A percentile compares a stretch with the other conserved stretches of the same genome.
Evolutionary conservation across 2,329 filamentous ascomycete genomes (phyloP).

Genomic region (Phyllosticta capitalensis): DNA sequence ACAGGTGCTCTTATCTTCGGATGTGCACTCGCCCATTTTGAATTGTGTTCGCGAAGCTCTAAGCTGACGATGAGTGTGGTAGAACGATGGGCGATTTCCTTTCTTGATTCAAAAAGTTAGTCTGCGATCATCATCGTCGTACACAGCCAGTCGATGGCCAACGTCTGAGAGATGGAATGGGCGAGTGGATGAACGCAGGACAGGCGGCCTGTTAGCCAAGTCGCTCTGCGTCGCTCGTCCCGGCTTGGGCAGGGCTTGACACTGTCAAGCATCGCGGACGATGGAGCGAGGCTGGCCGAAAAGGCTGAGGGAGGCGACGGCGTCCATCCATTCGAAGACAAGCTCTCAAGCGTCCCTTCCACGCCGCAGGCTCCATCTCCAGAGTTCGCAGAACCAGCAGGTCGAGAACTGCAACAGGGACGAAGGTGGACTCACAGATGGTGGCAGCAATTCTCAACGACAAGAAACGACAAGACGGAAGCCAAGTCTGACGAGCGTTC

Average conservation of each 20-base stretch:
- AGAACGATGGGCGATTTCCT: too few relatives aligned
- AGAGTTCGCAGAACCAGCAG: too few relatives aligned
- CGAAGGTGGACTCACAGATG: too few relatives aligned
- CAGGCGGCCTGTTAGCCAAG: neutral
- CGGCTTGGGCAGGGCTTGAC: neutral
- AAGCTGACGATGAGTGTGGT: neutral
- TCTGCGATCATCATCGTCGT: neutral
- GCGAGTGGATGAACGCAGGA: neutral
- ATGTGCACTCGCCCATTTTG: conserved; percentile 5
- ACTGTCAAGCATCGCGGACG: neutral
- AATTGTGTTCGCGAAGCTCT: neutral
- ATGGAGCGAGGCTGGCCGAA: neutral
- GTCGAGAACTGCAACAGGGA: too few relatives aligned
- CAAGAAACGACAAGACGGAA: neutral
- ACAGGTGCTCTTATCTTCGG: conserved; percentile 1
- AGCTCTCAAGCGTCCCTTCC: too few relatives aligned
- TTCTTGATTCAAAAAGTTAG: neutral
- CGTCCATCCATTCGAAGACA: too few relatives aligned
- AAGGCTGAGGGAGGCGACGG: neutral
- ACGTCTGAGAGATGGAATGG: neutral
- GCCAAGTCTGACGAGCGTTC: neutral
- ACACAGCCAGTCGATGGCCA: neutral
- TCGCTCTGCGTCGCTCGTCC: neutral
- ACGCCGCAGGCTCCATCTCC: too few relatives aligned
- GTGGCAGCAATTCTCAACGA: too few relatives aligned